phyloP scores from a whole-genome alignment of 352 stramenopile genomes.

The Pythium dissimile region DNA sequence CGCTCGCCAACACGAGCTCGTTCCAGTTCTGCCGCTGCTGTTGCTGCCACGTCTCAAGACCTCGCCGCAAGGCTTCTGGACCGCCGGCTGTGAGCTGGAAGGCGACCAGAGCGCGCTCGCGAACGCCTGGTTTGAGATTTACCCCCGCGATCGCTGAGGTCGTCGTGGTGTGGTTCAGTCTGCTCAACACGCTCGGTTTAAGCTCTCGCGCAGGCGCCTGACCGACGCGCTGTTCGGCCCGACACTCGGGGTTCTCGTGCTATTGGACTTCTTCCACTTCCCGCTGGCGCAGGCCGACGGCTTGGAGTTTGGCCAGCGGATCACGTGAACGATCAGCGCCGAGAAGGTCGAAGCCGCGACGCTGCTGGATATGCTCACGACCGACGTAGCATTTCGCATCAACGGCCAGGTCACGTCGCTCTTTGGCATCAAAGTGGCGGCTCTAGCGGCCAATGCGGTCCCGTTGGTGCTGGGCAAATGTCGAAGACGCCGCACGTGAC shows the following conservation, averaged over 20 bases:
- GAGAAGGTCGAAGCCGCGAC: conserved; percentile 18
- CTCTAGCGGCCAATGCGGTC: too few relatives aligned
- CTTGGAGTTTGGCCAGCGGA: conserved; percentile 21
- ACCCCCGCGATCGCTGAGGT: conserved; percentile 25
- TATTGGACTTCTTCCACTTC: conserved; percentile 21
- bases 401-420: conserved; percentile 14
- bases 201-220: conserved; percentile 23
- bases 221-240: conserved; percentile 28
- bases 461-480: too few relatives aligned
- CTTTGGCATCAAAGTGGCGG: too few relatives aligned
- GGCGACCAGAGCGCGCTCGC: conserved; percentile 32
- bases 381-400: conserved; percentile 22
- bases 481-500: too few relatives aligned
- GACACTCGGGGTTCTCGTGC: conserved; percentile 21
- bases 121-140: conserved; percentile 35
- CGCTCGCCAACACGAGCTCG: conserved; percentile 27
- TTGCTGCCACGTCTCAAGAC: conserved; percentile 38
- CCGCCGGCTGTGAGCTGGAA: conserved; percentile 35
- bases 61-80: conserved; percentile 35
- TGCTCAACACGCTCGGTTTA: conserved; percentile 26
- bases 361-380: conserved; percentile 21
- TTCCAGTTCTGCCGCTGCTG: conserved; percentile 44
- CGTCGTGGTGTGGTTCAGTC: conserved; percentile 23
- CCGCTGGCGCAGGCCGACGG: conserved; percentile 12
- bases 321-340: conserved; percentile 19